Evolutionary conservation across 768 basidiomycete genomes (phyloP).

Genomic region (Asterophora lycoperdoides): DNA sequence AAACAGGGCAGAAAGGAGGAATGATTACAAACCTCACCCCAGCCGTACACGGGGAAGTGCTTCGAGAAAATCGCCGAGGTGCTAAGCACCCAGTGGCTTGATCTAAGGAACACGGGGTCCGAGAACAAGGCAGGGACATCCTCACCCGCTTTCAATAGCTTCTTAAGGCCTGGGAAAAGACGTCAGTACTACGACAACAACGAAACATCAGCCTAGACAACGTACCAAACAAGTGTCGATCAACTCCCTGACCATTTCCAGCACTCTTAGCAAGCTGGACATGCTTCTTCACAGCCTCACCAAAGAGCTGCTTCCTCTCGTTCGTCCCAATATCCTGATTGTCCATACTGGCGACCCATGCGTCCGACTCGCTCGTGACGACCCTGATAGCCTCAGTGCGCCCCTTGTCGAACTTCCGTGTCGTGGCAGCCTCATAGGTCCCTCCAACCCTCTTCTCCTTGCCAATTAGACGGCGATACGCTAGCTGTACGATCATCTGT

Average conservation of each 20-base stretch:
- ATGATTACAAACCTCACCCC: slow-evolving; percentile 75
- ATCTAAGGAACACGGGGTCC: slow-evolving; percentile 70
- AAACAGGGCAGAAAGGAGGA: background rate
- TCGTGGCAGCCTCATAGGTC: slow-evolving; percentile 93
- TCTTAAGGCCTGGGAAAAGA: slow-evolving; percentile 59
- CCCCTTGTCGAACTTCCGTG: slow-evolving; percentile 84
- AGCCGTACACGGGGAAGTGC: slow-evolving; percentile 82
- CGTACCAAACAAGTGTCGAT: slow-evolving; percentile 83
- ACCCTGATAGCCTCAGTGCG: slow-evolving; percentile 93
- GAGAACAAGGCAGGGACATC: slow-evolving; percentile 63
- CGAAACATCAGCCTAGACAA: background rate
- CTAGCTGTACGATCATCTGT: slow-evolving; percentile 88
- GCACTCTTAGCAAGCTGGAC: slow-evolving; percentile 60
- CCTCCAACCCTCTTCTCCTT: slow-evolving; percentile 57
- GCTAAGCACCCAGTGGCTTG: slow-evolving; percentile 83
- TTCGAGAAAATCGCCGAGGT: slow-evolving; percentile 88
- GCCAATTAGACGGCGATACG: slow-evolving; percentile 69
- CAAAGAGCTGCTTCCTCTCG: slow-evolving; percentile 51
- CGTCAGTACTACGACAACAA: background rate
- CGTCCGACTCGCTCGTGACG: slow-evolving; percentile 70
- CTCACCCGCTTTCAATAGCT: slow-evolving; percentile 58
- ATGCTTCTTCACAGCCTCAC: slow-evolving; percentile 61
- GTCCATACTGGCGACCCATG: slow-evolving; percentile 76
- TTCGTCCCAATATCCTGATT: slow-evolving; percentile 36
- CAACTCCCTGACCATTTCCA: slow-evolving; percentile 70